A percentile compares a stretch with the other conserved stretches of the same genome.
phyloP scores from a whole-genome alignment of 2,329 filamentous ascomycete species.

The Paecilomyces niveus region DNA sequence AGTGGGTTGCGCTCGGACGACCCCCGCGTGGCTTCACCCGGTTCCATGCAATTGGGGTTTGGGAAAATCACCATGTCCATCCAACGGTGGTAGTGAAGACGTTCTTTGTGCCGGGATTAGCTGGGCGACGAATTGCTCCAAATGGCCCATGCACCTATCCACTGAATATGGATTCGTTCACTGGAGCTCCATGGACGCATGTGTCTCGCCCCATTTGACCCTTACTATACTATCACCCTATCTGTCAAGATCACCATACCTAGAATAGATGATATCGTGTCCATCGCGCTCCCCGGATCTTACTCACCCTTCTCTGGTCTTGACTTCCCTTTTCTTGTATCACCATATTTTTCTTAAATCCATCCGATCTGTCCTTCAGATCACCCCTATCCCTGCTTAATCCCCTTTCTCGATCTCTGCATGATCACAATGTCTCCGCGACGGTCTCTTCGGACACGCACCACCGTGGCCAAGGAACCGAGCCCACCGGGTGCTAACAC shows the following conservation, averaged over 20 bases:
- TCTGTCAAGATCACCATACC: not conserved
- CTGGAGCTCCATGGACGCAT: not conserved
- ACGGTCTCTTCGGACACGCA: constrained; percentile 33
- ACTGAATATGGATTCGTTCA: not conserved
- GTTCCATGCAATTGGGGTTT: not conserved
- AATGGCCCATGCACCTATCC: not conserved
- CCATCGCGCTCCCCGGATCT: not conserved
- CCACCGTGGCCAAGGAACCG: constrained; percentile 17
- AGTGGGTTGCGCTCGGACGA: not conserved
- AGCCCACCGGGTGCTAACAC: constrained; percentile 26
- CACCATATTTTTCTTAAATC: not conserved
- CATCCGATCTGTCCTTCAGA: not conserved
- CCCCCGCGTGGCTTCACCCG: not conserved
- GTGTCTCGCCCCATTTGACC: not conserved
- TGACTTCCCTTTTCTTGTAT: not conserved
- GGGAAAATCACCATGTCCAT: not conserved
- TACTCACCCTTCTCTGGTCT: not conserved
- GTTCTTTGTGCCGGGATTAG: not conserved
- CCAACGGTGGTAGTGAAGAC: not conserved
- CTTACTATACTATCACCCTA: not conserved
- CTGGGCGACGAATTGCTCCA: not conserved
- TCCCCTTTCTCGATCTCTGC: not conserved
- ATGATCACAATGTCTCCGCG: constrained; percentile 27
- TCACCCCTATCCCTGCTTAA: not conserved
- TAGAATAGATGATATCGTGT: not conserved